These are phyloP conservation scores for Amphibolis antarctica DNA, from an alignment of 106 monocot species.

Conservation along the genomic window DNA sequence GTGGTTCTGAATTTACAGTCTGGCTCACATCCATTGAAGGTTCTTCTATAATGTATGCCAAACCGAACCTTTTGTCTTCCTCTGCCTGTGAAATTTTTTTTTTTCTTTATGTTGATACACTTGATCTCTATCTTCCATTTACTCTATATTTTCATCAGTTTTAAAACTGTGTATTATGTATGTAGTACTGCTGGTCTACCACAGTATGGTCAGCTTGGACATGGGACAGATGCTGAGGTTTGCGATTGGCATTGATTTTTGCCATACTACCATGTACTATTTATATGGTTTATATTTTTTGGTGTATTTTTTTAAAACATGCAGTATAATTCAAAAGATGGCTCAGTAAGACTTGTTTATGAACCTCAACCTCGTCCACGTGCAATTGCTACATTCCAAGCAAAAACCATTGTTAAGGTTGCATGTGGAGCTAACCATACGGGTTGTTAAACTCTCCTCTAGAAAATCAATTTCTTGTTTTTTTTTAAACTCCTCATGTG, in stretches of 20 bases:
- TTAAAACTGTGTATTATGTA: not conserved
- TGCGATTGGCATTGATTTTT: not conserved
- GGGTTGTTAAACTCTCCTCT: conserved; percentile 33
- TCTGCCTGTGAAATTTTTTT: not conserved
- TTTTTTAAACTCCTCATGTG: not conserved
- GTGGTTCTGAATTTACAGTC: conserved; percentile 88
- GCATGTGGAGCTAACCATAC: conserved; percentile 98
- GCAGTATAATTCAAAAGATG: conserved; percentile 89
- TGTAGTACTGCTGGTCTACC: conserved; percentile 85
- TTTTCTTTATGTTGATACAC: not conserved
- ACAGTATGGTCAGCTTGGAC: conserved; percentile 97
- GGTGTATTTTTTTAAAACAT: conserved; percentile 2
- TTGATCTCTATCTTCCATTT: not conserved
- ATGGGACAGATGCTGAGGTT: conserved; percentile 97
- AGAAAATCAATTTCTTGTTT: not conserved
- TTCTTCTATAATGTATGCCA: conserved; percentile 79
- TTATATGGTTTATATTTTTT: not conserved
- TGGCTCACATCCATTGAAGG: conserved; percentile 89
- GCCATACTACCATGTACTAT: too few species aligned
- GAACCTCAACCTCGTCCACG: conserved; percentile 86
- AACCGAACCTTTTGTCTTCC: not conserved
- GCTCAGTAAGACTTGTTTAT: conserved; percentile 73
- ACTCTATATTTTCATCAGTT: not conserved
- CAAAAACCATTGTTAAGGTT: conserved; percentile 74
- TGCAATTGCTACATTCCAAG: conserved; percentile 65